Base-by-base conservation (phyloP, 2,329 filamentous ascomycete species). In the Cercospora janseana region DNA sequence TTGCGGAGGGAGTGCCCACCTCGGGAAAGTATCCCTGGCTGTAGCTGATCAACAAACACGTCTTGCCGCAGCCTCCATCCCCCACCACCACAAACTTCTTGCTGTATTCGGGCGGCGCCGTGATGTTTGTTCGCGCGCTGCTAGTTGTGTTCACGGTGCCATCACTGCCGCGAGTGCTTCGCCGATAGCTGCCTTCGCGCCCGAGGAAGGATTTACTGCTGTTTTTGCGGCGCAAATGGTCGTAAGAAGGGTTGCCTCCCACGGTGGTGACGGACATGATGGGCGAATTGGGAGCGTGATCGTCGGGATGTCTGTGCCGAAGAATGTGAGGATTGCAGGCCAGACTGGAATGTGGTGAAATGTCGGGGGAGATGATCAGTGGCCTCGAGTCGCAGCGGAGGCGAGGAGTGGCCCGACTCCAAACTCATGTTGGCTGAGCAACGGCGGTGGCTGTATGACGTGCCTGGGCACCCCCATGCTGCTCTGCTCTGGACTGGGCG, bases 1-100 rank as follows among this genome's bases (percentile, higher is more conserved):
- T 38, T 13, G 7, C 4, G 21, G 12, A n/a, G 1, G 10, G 3
- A 2, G 12, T 6, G 31, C 44, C 21, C 77, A 96, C 93, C 87
- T 98, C 92, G 73, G 93, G 93, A 69, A 98, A 98, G 72, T 95
- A 95, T 53, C 93, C 93, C 75, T 97, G 91, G 66, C 90, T 95
- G 77, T 97, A 98, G 74, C 91, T 96, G 73, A 98, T 98, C 72
- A 98, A 78, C 61, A 98, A 77, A 76, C 93, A 98, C 6, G 93
- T 98, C 83, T 98, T 98, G 64, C 93, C 93, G 72, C 93, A 98
- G 56, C 93, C 93, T 63, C 93, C 93, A 71, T 98, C 93, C 56
- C 93, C 93, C 37, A 98, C 93, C 44, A 98, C 93, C 35, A 98
- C 93, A 68, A 98, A 93, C 80, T 98, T 98, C 79, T 98, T 98